Conservation (phyloP, 2,329 filamentous ascomycete species). For the Fusarium pseudograminearum region DNA sequence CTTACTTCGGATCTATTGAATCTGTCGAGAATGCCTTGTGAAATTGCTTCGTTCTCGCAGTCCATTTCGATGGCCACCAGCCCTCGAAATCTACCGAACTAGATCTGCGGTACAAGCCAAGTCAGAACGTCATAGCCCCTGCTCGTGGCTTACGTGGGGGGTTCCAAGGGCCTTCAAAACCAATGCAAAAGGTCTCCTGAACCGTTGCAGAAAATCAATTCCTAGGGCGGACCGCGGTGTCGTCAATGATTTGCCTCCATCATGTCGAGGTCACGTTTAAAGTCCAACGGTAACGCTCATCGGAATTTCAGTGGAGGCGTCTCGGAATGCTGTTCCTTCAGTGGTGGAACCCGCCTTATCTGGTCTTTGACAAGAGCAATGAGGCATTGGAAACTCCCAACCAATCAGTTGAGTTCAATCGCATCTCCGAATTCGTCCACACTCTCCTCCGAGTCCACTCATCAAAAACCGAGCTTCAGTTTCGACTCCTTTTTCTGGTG, state of each 20-base stretch:
- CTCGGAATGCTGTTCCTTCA: neutral
- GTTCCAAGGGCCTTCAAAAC: slow-evolving; percentile 3
- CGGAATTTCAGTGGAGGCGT: neutral
- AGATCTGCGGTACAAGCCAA: slow-evolving; percentile 36
- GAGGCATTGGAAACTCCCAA: slow-evolving; percentile 20
- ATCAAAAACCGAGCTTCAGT: slow-evolving; percentile 30
- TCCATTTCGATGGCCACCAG: slow-evolving; percentile 10
- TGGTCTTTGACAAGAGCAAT: slow-evolving; percentile 23
- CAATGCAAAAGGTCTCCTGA: slow-evolving; percentile 22
- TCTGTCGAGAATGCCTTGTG: slow-evolving; percentile 9
- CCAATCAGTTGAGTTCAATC: slow-evolving; percentile 30
- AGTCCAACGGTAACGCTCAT: neutral
- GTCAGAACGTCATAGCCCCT: slow-evolving; percentile 43
- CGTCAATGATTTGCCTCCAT: slow-evolving; percentile 37
- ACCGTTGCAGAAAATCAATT: slow-evolving; percentile 29
- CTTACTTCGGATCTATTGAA: slow-evolving; percentile 6
- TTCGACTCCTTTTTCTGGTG: slow-evolving; percentile 6
- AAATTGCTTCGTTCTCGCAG: slow-evolving; percentile 15
- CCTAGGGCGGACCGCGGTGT: slow-evolving; percentile 24
- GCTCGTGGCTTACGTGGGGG: slow-evolving; percentile 33
- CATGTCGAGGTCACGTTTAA: slow-evolving; percentile 25
- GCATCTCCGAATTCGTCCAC: slow-evolving; percentile 28
- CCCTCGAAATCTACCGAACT: slow-evolving; percentile 20
- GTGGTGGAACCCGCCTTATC: slow-evolving; percentile 19
- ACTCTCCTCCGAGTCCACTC: slow-evolving; percentile 32